These are phyloP conservation scores for Botrytis fragariae DNA, from an alignment of 2,329 filamentous ascomycete species.

Conservation along the genomic window DNA sequence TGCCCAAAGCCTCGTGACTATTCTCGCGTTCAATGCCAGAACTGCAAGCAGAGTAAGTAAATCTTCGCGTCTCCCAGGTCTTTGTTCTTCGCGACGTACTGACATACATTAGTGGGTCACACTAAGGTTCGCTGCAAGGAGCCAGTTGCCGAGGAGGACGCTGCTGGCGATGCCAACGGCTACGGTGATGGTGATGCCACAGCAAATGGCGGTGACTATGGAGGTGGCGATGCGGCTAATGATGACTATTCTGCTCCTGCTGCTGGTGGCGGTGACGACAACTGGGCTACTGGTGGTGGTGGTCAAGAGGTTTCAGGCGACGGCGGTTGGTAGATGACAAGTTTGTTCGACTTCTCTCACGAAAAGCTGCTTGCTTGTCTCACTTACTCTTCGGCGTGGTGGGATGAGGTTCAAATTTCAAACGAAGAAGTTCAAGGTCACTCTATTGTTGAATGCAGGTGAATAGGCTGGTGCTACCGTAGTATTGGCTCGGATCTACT, in stretches of 20 bases:
- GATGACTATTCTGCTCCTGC: constrained; percentile 9
- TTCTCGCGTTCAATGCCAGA: constrained; percentile 56
- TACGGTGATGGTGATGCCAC: constrained; percentile 2
- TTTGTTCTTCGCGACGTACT: constrained; percentile 5
- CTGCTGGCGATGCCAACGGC: constrained; percentile 16
- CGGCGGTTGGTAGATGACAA: constrained; percentile 8
- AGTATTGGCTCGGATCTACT: background rate
- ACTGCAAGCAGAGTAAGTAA: constrained; percentile 48
- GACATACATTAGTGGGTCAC: constrained; percentile 39
- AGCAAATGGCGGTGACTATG: background rate
- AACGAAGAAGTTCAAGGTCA: background rate
- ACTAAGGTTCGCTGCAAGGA: constrained; percentile 43
- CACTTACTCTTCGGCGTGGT: background rate
- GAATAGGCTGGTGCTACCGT: background rate
- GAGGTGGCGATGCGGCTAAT: background rate
- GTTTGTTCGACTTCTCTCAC: background rate
- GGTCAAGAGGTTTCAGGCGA: background rate
- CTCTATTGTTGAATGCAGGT: background rate
- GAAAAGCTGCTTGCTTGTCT: constrained; percentile 2
- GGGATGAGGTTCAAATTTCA: background rate
- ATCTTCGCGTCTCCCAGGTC: background rate
- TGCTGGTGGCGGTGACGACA: constrained; percentile 8
- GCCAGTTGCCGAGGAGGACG: constrained; percentile 33
- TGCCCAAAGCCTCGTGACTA: constrained; percentile 59
- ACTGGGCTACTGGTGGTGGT: constrained; percentile 6